A percentile compares a stretch with the other conserved stretches of the same genome.
These are phyloP conservation scores for Pleurotus giganteus DNA, from an alignment of 768 basidiomycete genomes.

Conservation along the genomic window DNA sequence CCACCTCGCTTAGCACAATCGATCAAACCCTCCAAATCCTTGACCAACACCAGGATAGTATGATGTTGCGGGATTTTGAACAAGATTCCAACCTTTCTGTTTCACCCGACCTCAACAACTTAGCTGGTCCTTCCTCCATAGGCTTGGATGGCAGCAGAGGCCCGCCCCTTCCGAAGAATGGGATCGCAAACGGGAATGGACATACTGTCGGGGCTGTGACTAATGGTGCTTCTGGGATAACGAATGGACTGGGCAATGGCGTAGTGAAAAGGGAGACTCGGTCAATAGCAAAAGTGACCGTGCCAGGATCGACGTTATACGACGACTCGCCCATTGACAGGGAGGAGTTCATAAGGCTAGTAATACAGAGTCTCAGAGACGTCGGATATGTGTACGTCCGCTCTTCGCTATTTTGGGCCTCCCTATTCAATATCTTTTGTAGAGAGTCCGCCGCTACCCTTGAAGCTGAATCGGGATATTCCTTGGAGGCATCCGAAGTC, in stretches of 20 bases:
- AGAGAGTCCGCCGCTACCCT: slow-evolving; percentile 88
- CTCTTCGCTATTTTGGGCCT: slow-evolving; percentile 2
- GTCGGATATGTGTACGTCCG: slow-evolving; percentile 70
- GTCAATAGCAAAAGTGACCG: slow-evolving; percentile 57
- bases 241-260: slow-evolving; percentile 43
- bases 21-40: slow-evolving; percentile 28
- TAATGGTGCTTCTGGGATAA: slow-evolving; percentile 30
- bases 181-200: slow-evolving; percentile 45
- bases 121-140: slow-evolving; percentile 54
- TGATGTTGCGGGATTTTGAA: slow-evolving; percentile 54
- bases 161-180: slow-evolving; percentile 31
- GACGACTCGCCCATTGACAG: slow-evolving; percentile 78
- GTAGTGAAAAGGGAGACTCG: slow-evolving; percentile 44
- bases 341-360: slow-evolving; percentile 87
- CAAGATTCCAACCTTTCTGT: slow-evolving; percentile 41
- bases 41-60: slow-evolving; percentile 34
- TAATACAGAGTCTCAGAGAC: slow-evolving; percentile 87
- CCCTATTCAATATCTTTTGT: slow-evolving; percentile 11
- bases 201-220: slow-evolving; percentile 28
- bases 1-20: slow-evolving; percentile 26
- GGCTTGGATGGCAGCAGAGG: slow-evolving; percentile 30
- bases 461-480: slow-evolving; percentile 91
- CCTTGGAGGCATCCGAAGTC: slow-evolving; percentile 76
- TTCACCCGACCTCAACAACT: slow-evolving; percentile 39
- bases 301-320: slow-evolving; percentile 74